Percentiles rank a stretch among this genome's conserved stretches.
These are phyloP conservation scores for Cytospora chrysosperma DNA, from an alignment of 2,329 filamentous ascomycete genomes.

Conservation along the genomic window DNA sequence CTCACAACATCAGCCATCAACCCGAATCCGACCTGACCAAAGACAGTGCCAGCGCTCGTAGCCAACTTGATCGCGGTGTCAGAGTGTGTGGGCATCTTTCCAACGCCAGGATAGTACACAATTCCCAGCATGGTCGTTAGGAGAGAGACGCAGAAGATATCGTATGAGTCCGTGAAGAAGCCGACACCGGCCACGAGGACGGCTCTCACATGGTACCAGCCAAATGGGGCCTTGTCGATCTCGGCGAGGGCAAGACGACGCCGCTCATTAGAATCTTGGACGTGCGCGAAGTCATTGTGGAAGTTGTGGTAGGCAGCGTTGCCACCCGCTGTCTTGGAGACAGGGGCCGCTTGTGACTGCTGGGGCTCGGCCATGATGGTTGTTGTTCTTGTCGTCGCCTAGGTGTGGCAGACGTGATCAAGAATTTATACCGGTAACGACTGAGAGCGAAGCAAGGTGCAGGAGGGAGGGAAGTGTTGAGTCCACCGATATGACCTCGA, in stretches of 20 bases:
- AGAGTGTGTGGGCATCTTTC: slow-evolving; percentile 62
- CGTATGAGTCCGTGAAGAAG: slow-evolving; percentile 79
- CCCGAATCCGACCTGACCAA: slow-evolving; percentile 80
- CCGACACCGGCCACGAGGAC: slow-evolving; percentile 78
- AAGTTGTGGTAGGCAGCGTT: slow-evolving; percentile 75
- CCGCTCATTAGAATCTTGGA: slow-evolving; percentile 74
- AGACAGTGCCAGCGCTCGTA: slow-evolving; percentile 78
- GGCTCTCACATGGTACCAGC: slow-evolving; percentile 81
- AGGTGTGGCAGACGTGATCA: neutral
- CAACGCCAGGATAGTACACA: slow-evolving; percentile 64
- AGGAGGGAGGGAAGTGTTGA: neutral
- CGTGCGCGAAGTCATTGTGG: slow-evolving; percentile 66
- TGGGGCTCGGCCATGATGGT: slow-evolving; percentile 26
- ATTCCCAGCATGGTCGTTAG: slow-evolving; percentile 75
- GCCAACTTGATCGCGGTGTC: slow-evolving; percentile 85
- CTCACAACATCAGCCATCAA: slow-evolving; percentile 62
- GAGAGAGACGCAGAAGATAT: slow-evolving; percentile 76
- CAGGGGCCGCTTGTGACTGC: slow-evolving; percentile 22
- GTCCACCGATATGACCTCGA: neutral
- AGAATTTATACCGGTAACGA: neutral
- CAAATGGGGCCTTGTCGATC: slow-evolving; percentile 78
- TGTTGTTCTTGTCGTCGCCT: neutral
- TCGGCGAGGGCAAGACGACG: slow-evolving; percentile 76
- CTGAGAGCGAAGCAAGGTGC: neutral
- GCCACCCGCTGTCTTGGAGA: slow-evolving; percentile 57